A percentile compares a stretch with the other conserved stretches of the same genome.
phyloP scores from a whole-genome alignment of 306 rosid species.

The Vachellia collinsii region DNA sequence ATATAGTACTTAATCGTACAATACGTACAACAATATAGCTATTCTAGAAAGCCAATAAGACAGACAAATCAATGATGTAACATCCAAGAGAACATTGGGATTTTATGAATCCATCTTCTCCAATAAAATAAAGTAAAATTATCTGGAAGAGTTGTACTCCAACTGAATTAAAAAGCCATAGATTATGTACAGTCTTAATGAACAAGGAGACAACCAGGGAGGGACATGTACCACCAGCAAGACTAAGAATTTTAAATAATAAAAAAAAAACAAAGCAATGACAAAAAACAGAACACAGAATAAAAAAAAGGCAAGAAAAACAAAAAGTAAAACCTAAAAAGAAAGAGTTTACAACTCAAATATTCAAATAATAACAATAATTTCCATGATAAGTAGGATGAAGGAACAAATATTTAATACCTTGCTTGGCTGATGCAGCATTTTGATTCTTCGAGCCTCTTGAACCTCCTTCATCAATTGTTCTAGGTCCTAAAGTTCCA shows the following conservation, averaged over 20 bases:
- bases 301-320: neutral
- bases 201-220: neutral
- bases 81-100: neutral
- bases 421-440: conserved; percentile 99
- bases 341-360: conserved; percentile 9
- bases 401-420: conserved; percentile 40
- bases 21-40: neutral
- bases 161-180: neutral
- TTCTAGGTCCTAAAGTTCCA: conserved; percentile 71
- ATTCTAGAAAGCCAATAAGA: conserved; percentile 25
- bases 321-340: neutral
- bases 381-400: neutral
- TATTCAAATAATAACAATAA: conserved; percentile 18
- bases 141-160: neutral
- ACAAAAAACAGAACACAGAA: no score
- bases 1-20: neutral
- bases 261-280: neutral
- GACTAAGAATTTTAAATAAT: neutral
- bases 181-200: neutral
- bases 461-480: conserved; percentile 97
- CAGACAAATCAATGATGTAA: neutral
- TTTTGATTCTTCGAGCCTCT: conserved; percentile 91
- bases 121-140: neutral
- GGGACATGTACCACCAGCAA: neutral
- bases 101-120: neutral